phyloP scores from a whole-genome alignment of 2,329 filamentous ascomycete genomes.

The Aspergillus fijiensis region DNA sequence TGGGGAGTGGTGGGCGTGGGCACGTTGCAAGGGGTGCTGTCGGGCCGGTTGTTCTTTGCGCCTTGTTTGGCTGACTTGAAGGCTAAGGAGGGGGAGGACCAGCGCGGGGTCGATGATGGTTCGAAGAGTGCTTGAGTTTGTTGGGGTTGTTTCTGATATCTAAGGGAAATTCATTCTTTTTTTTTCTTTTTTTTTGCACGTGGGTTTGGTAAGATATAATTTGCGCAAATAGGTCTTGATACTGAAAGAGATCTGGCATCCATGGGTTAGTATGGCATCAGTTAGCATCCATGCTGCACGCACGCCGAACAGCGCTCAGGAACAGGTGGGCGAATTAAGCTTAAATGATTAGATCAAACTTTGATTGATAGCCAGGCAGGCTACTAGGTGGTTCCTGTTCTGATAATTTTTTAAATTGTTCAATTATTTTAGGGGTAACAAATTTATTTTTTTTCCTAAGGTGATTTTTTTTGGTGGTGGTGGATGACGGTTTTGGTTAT shows the following conservation, averaged over 20 bases:
- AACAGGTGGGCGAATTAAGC: not conserved
- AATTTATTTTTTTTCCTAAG: not conserved
- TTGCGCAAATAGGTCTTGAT: too few relatives aligned
- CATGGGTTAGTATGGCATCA: not conserved
- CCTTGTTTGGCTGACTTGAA: constrained; percentile 51
- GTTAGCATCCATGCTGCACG: not conserved
- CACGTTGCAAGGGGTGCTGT: constrained; percentile 50
- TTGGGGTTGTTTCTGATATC: too few relatives aligned
- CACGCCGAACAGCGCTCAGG: not conserved
- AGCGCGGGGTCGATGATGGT: constrained; percentile 8
- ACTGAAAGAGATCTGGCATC: too few relatives aligned
- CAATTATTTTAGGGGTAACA: not conserved
- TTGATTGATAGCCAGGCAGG: not conserved
- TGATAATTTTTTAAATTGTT: not conserved
- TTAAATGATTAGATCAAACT: not conserved
- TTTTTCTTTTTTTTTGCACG: too few relatives aligned
- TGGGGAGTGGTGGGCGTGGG: constrained; percentile 56
- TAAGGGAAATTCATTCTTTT: too few relatives aligned
- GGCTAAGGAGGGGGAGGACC: constrained; percentile 14
- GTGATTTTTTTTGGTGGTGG: not conserved
- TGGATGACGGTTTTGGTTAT: not conserved
- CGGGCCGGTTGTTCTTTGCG: constrained; percentile 54
- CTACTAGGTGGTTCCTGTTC: constrained; percentile 1
- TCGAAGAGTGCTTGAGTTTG: constrained; percentile 19
- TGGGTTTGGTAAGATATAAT: too few relatives aligned